phyloP scores from a whole-genome alignment of 768 basidiomycete species.

The Crucibulum laeve region DNA sequence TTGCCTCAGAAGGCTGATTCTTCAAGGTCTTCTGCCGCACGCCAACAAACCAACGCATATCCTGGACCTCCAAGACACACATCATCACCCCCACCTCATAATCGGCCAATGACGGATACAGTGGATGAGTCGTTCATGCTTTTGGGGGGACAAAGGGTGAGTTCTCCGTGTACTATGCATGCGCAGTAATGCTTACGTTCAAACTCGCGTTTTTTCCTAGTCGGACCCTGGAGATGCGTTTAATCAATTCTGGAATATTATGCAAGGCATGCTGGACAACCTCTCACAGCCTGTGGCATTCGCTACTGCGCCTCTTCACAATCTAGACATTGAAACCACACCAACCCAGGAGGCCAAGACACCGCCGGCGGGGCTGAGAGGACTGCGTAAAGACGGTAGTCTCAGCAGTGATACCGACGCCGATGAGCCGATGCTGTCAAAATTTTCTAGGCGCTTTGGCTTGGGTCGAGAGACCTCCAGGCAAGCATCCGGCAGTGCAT shows the following conservation, averaged over 20 bases:
- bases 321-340: conserved; percentile 24
- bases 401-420: conserved; percentile 64
- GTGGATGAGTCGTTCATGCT: conserved; percentile 91
- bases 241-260: conserved; percentile 85
- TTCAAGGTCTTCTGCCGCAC: conserved; percentile 18
- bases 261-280: conserved; percentile 84
- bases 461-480: conserved; percentile 28
- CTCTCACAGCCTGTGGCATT: conserved; percentile 85
- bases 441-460: conserved; percentile 48
- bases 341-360: conserved; percentile 16
- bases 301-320: conserved; percentile 70
- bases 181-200: conserved; percentile 5
- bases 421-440: conserved; percentile 60
- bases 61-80: conserved; percentile 31
- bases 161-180: conserved; percentile 16
- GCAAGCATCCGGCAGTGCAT: background rate
- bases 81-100: conserved; percentile 40
- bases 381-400: conserved; percentile 41
- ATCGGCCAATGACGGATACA: conserved; percentile 47
- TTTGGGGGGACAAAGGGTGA: conserved; percentile 68
- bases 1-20: conserved; percentile 58
- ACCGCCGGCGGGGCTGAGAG: conserved; percentile 14
- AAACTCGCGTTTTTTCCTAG: conserved; percentile 32
- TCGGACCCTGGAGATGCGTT: conserved; percentile 84
- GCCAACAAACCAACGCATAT: conserved; percentile 24